Base-by-base conservation (phyloP, 345 rosid genomes). In the Rhizophora mangle region DNA sequence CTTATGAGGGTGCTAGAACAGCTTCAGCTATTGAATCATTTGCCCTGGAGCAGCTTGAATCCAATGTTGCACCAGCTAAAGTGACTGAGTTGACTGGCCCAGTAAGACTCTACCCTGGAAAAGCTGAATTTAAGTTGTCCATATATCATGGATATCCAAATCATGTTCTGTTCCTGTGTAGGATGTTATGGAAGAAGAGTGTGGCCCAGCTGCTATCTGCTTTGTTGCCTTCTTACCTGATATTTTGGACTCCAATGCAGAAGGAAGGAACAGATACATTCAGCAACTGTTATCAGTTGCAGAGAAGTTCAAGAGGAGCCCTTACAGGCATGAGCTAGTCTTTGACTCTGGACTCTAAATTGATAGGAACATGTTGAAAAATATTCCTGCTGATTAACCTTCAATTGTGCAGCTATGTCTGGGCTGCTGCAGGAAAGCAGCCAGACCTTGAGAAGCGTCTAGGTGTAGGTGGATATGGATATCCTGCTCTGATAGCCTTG, bases 341-440 rank as follows among this genome's bases (percentile, higher is more conserved):
- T 56, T 22, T 24, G 24, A 24, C n/a, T 36, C 30, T 37, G 37
- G 39, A 70, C n/a, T 36, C 20, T 62, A 55, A 24, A 43, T 16
- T 19, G 32, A 13, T 39, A 7, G 22, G 2, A 34, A 52, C 24
- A 53, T 9, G 18, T 29, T 11, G 46, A 57, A 27, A 21, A 30
- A 16, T 32, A 2, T 31, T 29, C 6, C 39, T 51, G 65, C 65
- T 68, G 31, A 52, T 39, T 51, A 55, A 18, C 20, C 10, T 54
- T 69, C 64, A 26, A 66, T 24, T 61, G 20, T 82, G 74, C 90
- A 96, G 99, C 74, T 92, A 78, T 81, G 82, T 92, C 30, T 95
- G 99, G 99, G 89, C 84, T 61, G 96, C 98, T 56, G 92, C 99
- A 5, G 91, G 92, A 67, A 87, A 89, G 83, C 98, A 96, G 74